Percentiles rank a stretch among this genome's conserved stretches.
These are phyloP conservation scores for Parasarocladium wereldwijsianum DNA, from an alignment of 2,329 filamentous ascomycete species.

Conservation along the genomic window DNA sequence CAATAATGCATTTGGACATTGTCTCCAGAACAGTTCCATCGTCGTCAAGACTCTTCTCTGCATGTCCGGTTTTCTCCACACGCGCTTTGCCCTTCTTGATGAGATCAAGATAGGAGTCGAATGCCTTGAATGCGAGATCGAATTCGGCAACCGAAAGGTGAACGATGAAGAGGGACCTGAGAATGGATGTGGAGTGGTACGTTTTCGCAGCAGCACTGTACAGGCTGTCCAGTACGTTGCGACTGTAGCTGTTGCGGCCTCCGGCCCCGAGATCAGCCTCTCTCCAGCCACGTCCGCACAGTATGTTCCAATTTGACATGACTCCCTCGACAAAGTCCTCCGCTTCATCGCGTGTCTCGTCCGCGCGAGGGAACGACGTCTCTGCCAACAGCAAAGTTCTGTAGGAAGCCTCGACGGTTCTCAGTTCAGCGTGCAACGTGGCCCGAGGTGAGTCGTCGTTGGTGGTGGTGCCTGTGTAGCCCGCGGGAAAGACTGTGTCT, in stretches of 20 bases:
- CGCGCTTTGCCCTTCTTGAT: slow-evolving; percentile 73
- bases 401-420: slow-evolving; percentile 64
- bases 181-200: slow-evolving; percentile 82
- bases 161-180: slow-evolving; percentile 75
- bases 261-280: slow-evolving; percentile 70
- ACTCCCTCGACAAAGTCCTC: slow-evolving; percentile 70
- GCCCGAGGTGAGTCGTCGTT: slow-evolving; percentile 39
- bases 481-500: slow-evolving; percentile 44
- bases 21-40: slow-evolving; percentile 66
- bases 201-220: slow-evolving; percentile 87
- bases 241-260: slow-evolving; percentile 60
- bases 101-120: slow-evolving; percentile 84
- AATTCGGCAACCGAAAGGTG: slow-evolving; percentile 85
- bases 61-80: slow-evolving; percentile 61
- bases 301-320: slow-evolving; percentile 70
- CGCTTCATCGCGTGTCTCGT: slow-evolving; percentile 62
- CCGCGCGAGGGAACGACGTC: slow-evolving; percentile 71
- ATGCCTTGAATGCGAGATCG: slow-evolving; percentile 76
- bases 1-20: slow-evolving; percentile 62
- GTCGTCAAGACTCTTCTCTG: slow-evolving; percentile 59
- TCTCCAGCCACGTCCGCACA: slow-evolving; percentile 68
- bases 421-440: slow-evolving; percentile 62
- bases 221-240: slow-evolving; percentile 69
- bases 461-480: slow-evolving; percentile 22
- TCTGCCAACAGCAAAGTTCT: slow-evolving; percentile 66